Evolutionary conservation across 148 eudicot species (phyloP), one percentile per base, ranked within the genome.

Genomic region (Chenopodium suecicum): DNA sequence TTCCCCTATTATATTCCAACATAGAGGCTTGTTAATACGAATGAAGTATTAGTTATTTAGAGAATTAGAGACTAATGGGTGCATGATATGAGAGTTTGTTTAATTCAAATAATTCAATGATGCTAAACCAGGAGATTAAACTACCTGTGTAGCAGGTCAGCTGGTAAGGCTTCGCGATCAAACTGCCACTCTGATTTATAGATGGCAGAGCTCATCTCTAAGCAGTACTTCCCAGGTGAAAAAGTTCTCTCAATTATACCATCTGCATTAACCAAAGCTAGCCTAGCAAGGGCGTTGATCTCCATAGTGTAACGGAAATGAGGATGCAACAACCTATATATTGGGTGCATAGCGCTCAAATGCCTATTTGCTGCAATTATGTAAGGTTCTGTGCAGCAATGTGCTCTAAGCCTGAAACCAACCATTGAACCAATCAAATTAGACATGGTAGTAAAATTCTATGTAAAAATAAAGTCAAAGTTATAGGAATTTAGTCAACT

Each of bases 281-380:
- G n/a, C 34, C 86, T 60, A 64, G 86, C 86, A n/a, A 80, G 80
- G 31, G 86, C 83, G n/a, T 84, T 84, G 54, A 91, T 90, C 87
- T 94, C 93, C 92, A 92, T 90, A 2, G 95, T 94, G 89, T 92
- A 94, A 3, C 98, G 91, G 2, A 92, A 87, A 83, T 94, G 89
- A 84, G 98, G 98, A 77, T 88, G 88, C 78, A 94, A 44, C 11
- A 94, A 83, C 76, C 90, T 88, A 66, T 83, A 85, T 16, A 94
- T 92, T 0, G 98, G 98, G 80, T 94, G 98, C 91, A 90, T 78
- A 14, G 88, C 86, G 66, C 98, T 94, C 56, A 94, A 84, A 32
- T 91, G 95, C 25, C 98, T 81, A 66, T 90, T 86, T 20, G 86
- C 76, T 67, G 96, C 94, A 22, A 94, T 92, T 78, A 94, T 87